A percentile compares a stretch with the other conserved stretches of the same genome.
phyloP scores from a whole-genome alignment of 139 green algal genomes.

The Tetraselmis striata region DNA sequence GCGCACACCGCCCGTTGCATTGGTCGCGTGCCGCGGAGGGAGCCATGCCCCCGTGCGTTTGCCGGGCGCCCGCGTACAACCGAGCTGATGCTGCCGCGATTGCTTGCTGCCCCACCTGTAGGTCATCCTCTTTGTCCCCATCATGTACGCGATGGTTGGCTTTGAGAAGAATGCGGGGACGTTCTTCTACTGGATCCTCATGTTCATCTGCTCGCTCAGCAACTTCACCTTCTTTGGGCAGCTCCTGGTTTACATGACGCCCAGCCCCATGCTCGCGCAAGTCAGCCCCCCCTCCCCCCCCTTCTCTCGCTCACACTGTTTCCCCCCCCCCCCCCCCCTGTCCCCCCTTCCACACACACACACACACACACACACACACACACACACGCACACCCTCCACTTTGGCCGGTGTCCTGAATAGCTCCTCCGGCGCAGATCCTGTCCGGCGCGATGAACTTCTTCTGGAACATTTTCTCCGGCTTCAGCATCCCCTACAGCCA shows the following conservation, averaged over 20 bases:
- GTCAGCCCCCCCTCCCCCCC: not conserved
- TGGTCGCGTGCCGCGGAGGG: no score
- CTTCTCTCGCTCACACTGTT: not conserved
- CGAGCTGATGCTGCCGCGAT: no score
- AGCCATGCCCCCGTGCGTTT: no score
- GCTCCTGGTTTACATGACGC: constrained; percentile 26
- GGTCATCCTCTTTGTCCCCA: constrained; percentile 49
- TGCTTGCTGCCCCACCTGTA: no score
- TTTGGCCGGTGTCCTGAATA: no score
- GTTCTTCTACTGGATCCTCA: constrained; percentile 44
- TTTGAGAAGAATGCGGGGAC: constrained; percentile 28
- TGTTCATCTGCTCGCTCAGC: constrained; percentile 13
- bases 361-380: no score
- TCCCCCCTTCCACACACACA: no score
- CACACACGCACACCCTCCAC: no score
- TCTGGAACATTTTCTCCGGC: constrained; percentile 22
- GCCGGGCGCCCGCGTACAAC: no score
- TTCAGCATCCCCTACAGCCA: constrained; percentile 21
- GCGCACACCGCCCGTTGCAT: no score
- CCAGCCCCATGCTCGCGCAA: constrained; percentile 14
- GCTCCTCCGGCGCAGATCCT: not conserved
- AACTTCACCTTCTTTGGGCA: constrained; percentile 18
- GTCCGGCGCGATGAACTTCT: constrained; percentile 2
- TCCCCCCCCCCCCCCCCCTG: no score
- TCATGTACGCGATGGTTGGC: constrained; percentile 49